Evolutionary conservation across 2,329 filamentous ascomycete genomes (phyloP).

Genomic region (Paraconiothyrium sp.): DNA sequence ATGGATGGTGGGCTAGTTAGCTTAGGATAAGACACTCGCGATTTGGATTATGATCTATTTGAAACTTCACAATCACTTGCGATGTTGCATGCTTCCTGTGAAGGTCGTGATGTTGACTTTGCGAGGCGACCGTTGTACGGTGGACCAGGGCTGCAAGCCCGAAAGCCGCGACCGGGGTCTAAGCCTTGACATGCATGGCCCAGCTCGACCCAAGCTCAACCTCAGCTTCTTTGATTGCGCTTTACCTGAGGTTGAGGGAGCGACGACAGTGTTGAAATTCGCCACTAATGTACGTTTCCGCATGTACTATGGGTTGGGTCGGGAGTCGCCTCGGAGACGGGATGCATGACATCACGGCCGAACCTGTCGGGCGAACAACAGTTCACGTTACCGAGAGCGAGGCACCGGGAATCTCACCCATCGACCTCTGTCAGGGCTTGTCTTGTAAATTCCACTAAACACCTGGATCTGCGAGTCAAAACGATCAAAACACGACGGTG

Average conservation of each 20-base stretch:
- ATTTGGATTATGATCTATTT: constrained; percentile 28
- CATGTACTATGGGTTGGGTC: background rate
- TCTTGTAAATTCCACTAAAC: background rate
- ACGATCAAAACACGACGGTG: background rate
- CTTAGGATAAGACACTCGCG: constrained; percentile 19
- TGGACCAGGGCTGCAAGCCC: background rate
- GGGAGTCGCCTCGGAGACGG: constrained; percentile 1
- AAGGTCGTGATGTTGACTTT: background rate
- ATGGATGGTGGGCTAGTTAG: constrained; percentile 12
- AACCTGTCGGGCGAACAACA: background rate
- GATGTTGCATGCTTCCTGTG: background rate
- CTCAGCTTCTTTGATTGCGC: background rate
- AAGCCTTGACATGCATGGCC: background rate
- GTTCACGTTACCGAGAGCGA: background rate
- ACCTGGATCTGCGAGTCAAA: background rate
- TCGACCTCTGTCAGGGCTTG: background rate
- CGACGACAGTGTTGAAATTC: background rate
- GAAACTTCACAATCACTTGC: background rate
- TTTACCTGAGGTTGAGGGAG: background rate
- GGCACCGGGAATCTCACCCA: background rate
- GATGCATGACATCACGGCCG: constrained; percentile 4
- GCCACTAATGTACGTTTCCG: background rate
- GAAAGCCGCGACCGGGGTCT: background rate
- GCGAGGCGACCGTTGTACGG: background rate
- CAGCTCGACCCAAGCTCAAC: too few relatives aligned